A percentile compares a stretch with the other conserved stretches of the same genome.
phyloP scores from a whole-genome alignment of 805 yeast species.

The Cyberlindnera euphorbiae region DNA sequence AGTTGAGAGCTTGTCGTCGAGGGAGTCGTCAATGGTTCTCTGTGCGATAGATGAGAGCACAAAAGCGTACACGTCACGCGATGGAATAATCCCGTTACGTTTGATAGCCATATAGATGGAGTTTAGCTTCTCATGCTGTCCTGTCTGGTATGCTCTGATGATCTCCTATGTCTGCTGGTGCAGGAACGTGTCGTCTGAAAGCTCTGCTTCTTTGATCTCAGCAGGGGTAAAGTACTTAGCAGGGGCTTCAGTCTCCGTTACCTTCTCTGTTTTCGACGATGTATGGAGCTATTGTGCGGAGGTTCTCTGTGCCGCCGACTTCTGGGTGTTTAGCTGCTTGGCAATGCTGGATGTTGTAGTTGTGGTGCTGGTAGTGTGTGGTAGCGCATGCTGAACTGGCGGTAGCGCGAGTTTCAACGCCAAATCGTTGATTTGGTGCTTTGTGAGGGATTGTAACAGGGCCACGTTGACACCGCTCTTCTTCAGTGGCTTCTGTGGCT shows the following conservation, averaged over 20 bases:
- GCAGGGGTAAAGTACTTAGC: constrained; percentile 17
- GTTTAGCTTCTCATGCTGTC: constrained; percentile 32
- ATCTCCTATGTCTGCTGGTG: constrained; percentile 30
- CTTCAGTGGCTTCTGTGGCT: background rate
- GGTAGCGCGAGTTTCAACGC: constrained; percentile 1
- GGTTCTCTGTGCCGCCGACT: too few relatives aligned
- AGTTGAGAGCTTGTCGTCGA: constrained; percentile 58
- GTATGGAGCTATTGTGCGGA: too few relatives aligned
- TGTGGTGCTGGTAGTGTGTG: background rate
- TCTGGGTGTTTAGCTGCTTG: constrained; percentile 1
- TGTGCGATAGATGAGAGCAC: constrained; percentile 49
- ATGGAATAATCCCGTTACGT: constrained; percentile 42
- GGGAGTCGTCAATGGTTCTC: constrained; percentile 46
- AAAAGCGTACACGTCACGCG: constrained; percentile 46
- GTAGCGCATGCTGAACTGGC: too few relatives aligned
- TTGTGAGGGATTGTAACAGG: too few relatives aligned
- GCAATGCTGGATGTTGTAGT: background rate
- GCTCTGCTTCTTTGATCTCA: constrained; percentile 18
- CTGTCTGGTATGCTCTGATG: constrained; percentile 20
- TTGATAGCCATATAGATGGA: constrained; percentile 36
- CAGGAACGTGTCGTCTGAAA: constrained; percentile 27
- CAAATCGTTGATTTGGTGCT: constrained; percentile 1
- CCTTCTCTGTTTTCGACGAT: too few relatives aligned
- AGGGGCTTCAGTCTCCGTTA: background rate
- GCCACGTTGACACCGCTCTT: too few relatives aligned